Conservation (phyloP, 495 filamentous ascomycete genomes). For the Xylaria venustula region DNA sequence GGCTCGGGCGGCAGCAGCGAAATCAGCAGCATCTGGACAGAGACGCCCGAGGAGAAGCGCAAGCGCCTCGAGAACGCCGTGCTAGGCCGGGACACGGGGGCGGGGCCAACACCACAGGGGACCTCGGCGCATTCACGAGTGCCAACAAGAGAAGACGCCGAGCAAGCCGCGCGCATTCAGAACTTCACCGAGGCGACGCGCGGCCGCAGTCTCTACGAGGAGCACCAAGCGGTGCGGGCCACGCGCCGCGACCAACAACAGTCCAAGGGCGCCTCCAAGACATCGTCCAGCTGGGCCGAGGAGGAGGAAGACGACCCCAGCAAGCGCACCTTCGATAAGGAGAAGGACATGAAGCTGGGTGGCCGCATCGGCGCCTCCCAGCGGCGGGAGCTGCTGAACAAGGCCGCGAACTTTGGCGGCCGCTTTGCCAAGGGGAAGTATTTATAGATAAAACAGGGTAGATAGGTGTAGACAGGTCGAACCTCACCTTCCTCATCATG, state of each 20-base stretch:
- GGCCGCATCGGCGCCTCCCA: conserved; percentile 70
- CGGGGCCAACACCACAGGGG: neutral
- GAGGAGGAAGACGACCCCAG: conserved; percentile 89
- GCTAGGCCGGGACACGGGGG: conserved; percentile 60
- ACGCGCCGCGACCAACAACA: neutral
- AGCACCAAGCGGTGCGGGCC: conserved; percentile 46
- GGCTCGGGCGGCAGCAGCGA: conserved; percentile 38
- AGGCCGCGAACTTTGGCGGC: conserved; percentile 77
- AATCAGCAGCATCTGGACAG: conserved; percentile 76
- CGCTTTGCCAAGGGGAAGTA: conserved; percentile 80
- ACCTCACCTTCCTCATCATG: no score
- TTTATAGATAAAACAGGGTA: conserved; percentile 42
- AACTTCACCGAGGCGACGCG: conserved; percentile 49
- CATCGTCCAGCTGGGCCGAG: conserved; percentile 37
- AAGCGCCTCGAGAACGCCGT: conserved; percentile 79
- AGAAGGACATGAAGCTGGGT: conserved; percentile 88
- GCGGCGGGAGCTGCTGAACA: conserved; percentile 75
- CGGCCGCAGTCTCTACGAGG: conserved; percentile 62
- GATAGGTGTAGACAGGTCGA: neutral
- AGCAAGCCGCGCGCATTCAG: conserved; percentile 32
- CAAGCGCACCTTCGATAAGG: conserved; percentile 80
- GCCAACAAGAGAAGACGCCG: conserved; percentile 39
- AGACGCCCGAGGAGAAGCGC: conserved; percentile 86
- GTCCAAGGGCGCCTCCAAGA: neutral
- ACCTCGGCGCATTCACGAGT: neutral